Evolutionary conservation across 306 rosid genomes (phyloP), one percentile per base, ranked within the genome.

Genomic region (Lagenaria siceraria): DNA sequence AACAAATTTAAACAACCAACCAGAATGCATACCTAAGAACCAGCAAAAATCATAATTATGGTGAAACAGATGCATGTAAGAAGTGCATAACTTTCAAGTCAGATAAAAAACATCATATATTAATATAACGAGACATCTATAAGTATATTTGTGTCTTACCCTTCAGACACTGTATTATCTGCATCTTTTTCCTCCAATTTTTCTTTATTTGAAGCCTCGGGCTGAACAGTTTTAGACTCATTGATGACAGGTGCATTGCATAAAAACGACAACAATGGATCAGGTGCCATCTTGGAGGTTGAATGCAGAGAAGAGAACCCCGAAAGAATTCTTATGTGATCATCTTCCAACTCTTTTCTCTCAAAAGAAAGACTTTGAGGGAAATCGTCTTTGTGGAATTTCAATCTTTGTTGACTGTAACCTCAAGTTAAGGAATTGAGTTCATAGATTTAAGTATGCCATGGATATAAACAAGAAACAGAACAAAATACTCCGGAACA

Each of bases 261-360:
- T 77, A 91, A 68, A 78, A 89, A 91, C 27, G 93, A 83, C 51
- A 91, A 61, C 81, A 81, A 85, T 65, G 90, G 86, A 84, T 91
- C 92, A 29, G 72, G 58, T 31, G 80, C 83, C 78, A 78, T 77
- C 85, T 79, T 84, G 75, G 91, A 89, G 84, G 88, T 83, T 75
- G 89, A 88, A 53, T 36, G 79, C 38, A 24, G 74, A 56, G 85
- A 77, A 74, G 88, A 77, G 14, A 79, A 58, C 75, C 82, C 86
- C 9, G 68, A 78, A 65, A 83, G 43, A 76, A 70, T 82, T 38
- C 19, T 85, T 69, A 81, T 53, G 54, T 24, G 83, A 79, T 43
- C 89, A 72, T 85, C 87, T 21, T 25, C 75, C n/a, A 65, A 78
- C 58, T 81, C 86, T 83, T 88, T 88, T 62, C 78, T 87, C 17